Conservation (phyloP, 75 land plant species). For the Gnetum montanum region DNA sequence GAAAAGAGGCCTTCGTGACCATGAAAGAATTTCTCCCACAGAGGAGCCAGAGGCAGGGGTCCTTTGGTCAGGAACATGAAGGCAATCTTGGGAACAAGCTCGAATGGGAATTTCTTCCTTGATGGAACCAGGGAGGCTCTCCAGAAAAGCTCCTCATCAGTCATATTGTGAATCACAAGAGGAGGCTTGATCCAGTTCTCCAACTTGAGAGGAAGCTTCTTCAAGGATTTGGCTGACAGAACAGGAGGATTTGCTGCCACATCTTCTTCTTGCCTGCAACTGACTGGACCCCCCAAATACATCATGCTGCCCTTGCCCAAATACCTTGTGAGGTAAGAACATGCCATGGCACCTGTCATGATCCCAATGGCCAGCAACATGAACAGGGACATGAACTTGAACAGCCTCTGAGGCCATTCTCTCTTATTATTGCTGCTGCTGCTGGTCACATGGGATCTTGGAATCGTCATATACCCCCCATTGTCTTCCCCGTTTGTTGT, state of each 20-base stretch:
- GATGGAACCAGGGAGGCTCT: conserved; percentile 59
- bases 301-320: conserved; percentile 13
- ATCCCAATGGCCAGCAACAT: conserved; percentile 38
- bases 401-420: conserved; percentile 31
- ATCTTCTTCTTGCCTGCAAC: conserved; percentile 4
- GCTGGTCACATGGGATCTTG: too few species aligned
- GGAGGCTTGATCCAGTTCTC: conserved; percentile 36
- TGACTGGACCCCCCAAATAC: conserved; percentile 1
- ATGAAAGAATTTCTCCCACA: conserved; percentile 63
- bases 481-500: too few species aligned
- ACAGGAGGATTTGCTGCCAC: too few species aligned
- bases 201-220: conserved; percentile 4
- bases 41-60: conserved; percentile 52
- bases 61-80: conserved; percentile 86
- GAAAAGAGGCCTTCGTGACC: conserved; percentile 30
- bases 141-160: conserved; percentile 70
- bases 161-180: conserved; percentile 42
- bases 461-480: too few species aligned
- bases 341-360: conserved; percentile 22
- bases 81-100: conserved; percentile 63
- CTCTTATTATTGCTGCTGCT: conserved; percentile 7
- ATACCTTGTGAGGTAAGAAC: conserved; percentile 31
- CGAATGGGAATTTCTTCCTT: conserved; percentile 39
- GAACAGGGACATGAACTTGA: conserved; percentile 34
- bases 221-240: too few species aligned